Percentiles rank a stretch among this genome's conserved stretches.
These are phyloP conservation scores for Ascosphaera pollenicola DNA, from an alignment of 2,329 filamentous ascomycete species.

Conservation along the genomic window DNA sequence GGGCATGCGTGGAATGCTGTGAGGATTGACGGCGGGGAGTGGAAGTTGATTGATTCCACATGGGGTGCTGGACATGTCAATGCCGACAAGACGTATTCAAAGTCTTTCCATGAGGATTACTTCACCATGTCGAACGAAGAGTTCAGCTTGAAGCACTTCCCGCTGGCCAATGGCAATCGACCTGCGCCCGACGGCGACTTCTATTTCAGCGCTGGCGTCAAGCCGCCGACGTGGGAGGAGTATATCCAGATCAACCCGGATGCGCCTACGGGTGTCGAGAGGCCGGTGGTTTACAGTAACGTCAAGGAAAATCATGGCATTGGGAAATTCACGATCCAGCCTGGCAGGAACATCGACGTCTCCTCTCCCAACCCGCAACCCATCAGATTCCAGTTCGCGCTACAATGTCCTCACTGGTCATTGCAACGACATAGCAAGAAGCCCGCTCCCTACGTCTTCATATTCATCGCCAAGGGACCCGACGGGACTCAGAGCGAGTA, in stretches of 20 bases:
- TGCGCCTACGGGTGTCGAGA: slow-evolving; percentile 19
- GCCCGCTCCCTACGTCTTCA: slow-evolving; percentile 44
- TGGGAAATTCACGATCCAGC: slow-evolving; percentile 36
- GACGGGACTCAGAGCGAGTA: slow-evolving; percentile 47
- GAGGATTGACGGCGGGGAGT: slow-evolving; percentile 61
- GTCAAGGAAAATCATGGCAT: slow-evolving; percentile 29
- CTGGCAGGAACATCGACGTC: slow-evolving; percentile 39
- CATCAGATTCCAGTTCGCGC: slow-evolving; percentile 60
- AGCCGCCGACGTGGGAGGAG: slow-evolving; percentile 50
- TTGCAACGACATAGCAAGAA: slow-evolving; percentile 39
- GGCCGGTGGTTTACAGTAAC: slow-evolving; percentile 25
- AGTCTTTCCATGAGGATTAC: slow-evolving; percentile 40
- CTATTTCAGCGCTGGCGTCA: slow-evolving; percentile 49
- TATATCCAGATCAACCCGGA: slow-evolving; percentile 45
- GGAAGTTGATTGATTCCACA: slow-evolving; percentile 81
- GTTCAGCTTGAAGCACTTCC: slow-evolving; percentile 67
- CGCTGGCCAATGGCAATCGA: slow-evolving; percentile 30
- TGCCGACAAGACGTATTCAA: slow-evolving; percentile 35
- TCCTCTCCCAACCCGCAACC: slow-evolving; percentile 26
- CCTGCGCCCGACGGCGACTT: slow-evolving; percentile 27
- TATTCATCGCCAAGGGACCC: slow-evolving; percentile 42
- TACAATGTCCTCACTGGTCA: slow-evolving; percentile 65
- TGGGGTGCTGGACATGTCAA: slow-evolving; percentile 69
- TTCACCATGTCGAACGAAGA: slow-evolving; percentile 50
- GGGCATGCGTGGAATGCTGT: slow-evolving; percentile 90